These are phyloP conservation scores for Nemania sp. DNA, from an alignment of 2,329 filamentous ascomycete genomes.

Conservation along the genomic window DNA sequence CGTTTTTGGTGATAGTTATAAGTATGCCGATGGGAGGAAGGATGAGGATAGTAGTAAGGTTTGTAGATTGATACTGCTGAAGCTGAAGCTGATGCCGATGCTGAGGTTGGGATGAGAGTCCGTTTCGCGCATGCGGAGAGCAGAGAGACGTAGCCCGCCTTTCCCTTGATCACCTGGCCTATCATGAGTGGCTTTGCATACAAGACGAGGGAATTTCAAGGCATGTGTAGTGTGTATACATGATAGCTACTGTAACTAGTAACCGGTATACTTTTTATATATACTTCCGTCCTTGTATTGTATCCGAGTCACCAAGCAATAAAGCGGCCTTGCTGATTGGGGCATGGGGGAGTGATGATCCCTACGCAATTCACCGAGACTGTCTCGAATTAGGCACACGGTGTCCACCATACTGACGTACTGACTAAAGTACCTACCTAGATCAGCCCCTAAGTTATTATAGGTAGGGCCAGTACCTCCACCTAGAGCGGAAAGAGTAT, in stretches of 20 bases:
- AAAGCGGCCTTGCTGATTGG: conserved; percentile 6
- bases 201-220: conserved; percentile 13
- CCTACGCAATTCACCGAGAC: conserved; percentile 4
- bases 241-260: background rate
- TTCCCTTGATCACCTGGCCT: conserved; percentile 20
- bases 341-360: conserved; percentile 7
- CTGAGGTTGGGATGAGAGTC: background rate
- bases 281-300: conserved; percentile 2
- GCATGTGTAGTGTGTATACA: conserved; percentile 11
- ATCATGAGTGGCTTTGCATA: conserved; percentile 16
- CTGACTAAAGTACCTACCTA: too few species aligned
- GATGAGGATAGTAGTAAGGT: background rate
- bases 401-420: background rate
- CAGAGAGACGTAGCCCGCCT: conserved; percentile 22
- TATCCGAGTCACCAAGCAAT: conserved; percentile 6
- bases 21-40: background rate
- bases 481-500: too few species aligned
- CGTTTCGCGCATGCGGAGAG: conserved; percentile 24
- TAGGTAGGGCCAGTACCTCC: too few species aligned
- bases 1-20: background rate
- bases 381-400: background rate
- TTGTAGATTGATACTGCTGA: background rate
- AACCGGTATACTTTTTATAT: background rate
- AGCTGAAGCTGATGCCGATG: background rate
- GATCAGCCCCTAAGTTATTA: too few species aligned